Percentiles rank a stretch among this genome's conserved stretches.
Evolutionary conservation across 2,329 filamentous ascomycete species (phyloP).

Genomic region (Fusarium zealandicum): DNA sequence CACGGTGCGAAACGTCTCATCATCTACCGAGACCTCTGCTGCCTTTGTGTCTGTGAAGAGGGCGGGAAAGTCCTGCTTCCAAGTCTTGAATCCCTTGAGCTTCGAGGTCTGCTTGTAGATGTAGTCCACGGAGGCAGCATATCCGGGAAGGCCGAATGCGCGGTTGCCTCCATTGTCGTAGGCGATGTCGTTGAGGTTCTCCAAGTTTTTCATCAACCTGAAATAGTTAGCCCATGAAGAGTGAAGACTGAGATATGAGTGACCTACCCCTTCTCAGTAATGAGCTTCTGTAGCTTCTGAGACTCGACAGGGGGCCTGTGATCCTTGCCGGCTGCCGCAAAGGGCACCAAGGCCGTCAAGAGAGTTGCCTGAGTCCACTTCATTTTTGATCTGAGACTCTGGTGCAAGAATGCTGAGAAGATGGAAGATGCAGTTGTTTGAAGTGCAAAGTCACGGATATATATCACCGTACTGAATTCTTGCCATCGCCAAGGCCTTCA

Average conservation of each 20-base stretch:
- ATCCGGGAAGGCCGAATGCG: constrained; percentile 44
- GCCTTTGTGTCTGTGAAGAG: constrained; percentile 38
- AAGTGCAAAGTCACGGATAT: background rate
- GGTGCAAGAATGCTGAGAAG: too few species aligned
- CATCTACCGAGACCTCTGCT: constrained; percentile 38
- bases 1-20: constrained; percentile 37
- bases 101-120: constrained; percentile 41
- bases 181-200: constrained; percentile 43
- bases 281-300: constrained; percentile 36
- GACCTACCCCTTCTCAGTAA: constrained; percentile 35
- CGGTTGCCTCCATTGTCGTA: constrained; percentile 44
- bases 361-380: constrained; percentile 30
- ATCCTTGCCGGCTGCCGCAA: constrained; percentile 31
- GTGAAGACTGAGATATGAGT: fast-evolving
- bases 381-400: constrained; percentile 10
- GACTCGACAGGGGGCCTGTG: constrained; percentile 29
- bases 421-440: too few species aligned
- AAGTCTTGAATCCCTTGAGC: constrained; percentile 38
- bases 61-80: constrained; percentile 44
- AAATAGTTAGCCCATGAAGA: background rate
- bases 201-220: constrained; percentile 39
- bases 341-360: constrained; percentile 40
- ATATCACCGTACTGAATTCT: constrained; percentile 6
- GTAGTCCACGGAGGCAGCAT: constrained; percentile 46
- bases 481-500: background rate